Evolutionary conservation across 1,284 basidiomycete species (phyloP).

Genomic region (Sporisorium graminicola): DNA sequence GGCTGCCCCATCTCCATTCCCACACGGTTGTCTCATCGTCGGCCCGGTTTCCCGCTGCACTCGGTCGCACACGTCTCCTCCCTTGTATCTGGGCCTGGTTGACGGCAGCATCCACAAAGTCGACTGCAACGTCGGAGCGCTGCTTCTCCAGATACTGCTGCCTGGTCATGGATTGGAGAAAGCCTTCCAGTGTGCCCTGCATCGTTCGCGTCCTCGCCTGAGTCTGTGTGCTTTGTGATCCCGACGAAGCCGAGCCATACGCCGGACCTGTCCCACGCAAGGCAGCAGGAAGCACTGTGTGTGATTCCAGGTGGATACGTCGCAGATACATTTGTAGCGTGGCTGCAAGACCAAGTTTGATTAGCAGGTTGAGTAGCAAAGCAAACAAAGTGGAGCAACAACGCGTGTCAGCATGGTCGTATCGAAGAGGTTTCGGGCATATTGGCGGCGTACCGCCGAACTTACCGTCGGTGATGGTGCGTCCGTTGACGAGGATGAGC

Average conservation of each 20-base stretch:
- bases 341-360: slow-evolving; percentile 10
- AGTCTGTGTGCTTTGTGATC: slow-evolving; percentile 40
- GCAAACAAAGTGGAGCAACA: neutral
- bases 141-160: slow-evolving; percentile 66
- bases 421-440: neutral
- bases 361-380: neutral
- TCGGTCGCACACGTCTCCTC: slow-evolving; percentile 24
- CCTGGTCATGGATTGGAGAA: slow-evolving; percentile 47
- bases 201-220: slow-evolving; percentile 27
- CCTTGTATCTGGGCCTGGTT: slow-evolving; percentile 25
- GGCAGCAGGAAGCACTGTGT: slow-evolving; percentile 28
- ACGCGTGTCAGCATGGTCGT: slow-evolving; percentile 4
- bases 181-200: slow-evolving; percentile 52
- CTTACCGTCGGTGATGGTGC: slow-evolving; percentile 65
- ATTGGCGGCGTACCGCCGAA: neutral
- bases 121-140: slow-evolving; percentile 30
- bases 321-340: slow-evolving; percentile 37
- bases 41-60: slow-evolving; percentile 15
- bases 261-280: slow-evolving; percentile 37
- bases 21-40: slow-evolving; percentile 53
- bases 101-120: slow-evolving; percentile 29
- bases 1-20: slow-evolving; percentile 69
- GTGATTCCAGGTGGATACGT: slow-evolving; percentile 28
- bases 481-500: slow-evolving; percentile 68
- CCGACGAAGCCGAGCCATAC: slow-evolving; percentile 9